Base-by-base conservation (phyloP, 306 rosid species). In the Casuarina cunninghamiana region DNA sequence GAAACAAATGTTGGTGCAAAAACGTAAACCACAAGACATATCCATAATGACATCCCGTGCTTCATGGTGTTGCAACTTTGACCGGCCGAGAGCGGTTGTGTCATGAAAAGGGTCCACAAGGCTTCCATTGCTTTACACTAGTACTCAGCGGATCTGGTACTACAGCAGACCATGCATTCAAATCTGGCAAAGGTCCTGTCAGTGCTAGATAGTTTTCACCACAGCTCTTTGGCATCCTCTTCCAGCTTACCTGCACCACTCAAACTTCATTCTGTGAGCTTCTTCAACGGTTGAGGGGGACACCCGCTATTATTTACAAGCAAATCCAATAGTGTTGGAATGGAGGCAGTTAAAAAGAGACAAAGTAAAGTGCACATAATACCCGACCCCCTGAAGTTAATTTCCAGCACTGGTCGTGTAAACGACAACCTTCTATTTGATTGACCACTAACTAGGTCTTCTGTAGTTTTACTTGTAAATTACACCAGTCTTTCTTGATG, bases 191-290 rank as follows among this genome's bases (percentile, higher is more conserved):
- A 48, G 97, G 84, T 79, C 97, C 99, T 1, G 97, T 93, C 58
- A 95, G 73, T 78, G 97, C 97, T 85, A 93, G 88, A 77, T 83
- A 88, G 84, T 91, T 95, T 78, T 66, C 94, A 74, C 99, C 97
- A 38, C 57, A 73, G 75, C 61, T 84, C 61, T 77, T 86, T 17
- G 87, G 81, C 89, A 91, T 45, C 80, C 84, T 91, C 90, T 95
- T 93, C 99, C 97, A 95, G 85, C 84, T 87, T 65, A 92, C n/a
- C 98, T 92, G 97, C 68, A 48, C 51, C 72, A 82, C 61, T 69
- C 77, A 77, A 79, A 76, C 83, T 49, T 71, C 76, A 78, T 72
- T 83, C 35, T 26, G 32, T 62, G 58, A 87, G 75, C 71, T 79
- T 79, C 53, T 76, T 71, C 55, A 70, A 68, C 38, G 13, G 37